Conservation (phyloP, 129 eudicot genomes). For the Flaveria linearis region DNA sequence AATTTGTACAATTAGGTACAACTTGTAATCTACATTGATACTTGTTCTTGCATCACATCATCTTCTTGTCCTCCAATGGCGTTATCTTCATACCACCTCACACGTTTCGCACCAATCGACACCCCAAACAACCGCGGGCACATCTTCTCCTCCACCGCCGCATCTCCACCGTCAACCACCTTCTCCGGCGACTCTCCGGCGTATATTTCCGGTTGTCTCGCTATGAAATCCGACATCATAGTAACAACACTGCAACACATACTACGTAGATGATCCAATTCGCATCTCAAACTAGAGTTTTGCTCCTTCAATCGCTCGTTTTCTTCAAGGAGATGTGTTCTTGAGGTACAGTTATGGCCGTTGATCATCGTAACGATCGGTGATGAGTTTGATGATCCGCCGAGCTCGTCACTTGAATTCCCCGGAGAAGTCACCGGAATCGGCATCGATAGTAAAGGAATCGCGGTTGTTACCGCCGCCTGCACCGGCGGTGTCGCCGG, state of each 20-base stretch:
- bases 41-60: slow-evolving; percentile 27
- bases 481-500: slow-evolving; percentile 19
- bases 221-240: slow-evolving; percentile 56
- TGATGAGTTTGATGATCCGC: slow-evolving; percentile 61
- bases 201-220: slow-evolving; percentile 25
- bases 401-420: slow-evolving; percentile 72
- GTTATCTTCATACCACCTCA: slow-evolving; percentile 30
- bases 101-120: slow-evolving; percentile 53
- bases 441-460: slow-evolving; percentile 21
- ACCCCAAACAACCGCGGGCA: slow-evolving; percentile 64
- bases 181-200: slow-evolving; percentile 25
- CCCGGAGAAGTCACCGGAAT: slow-evolving; percentile 41
- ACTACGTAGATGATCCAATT: slow-evolving; percentile 49
- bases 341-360: slow-evolving; percentile 13
- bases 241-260: slow-evolving; percentile 49
- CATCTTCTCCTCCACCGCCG: slow-evolving; percentile 31
- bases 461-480: slow-evolving; percentile 35
- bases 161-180: slow-evolving; percentile 25
- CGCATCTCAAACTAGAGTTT: slow-evolving; percentile 52
- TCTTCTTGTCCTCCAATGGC: slow-evolving; percentile 24
- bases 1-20: no score
- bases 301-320: slow-evolving; percentile 64
- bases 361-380: slow-evolving; percentile 29
- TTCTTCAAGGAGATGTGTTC: slow-evolving; percentile 59
- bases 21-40: not conserved